Percentiles rank a stretch among this genome's conserved stretches.
Evolutionary conservation across 148 eudicot genomes (phyloP).

Genomic region (Tetragonia tetragonoides): DNA sequence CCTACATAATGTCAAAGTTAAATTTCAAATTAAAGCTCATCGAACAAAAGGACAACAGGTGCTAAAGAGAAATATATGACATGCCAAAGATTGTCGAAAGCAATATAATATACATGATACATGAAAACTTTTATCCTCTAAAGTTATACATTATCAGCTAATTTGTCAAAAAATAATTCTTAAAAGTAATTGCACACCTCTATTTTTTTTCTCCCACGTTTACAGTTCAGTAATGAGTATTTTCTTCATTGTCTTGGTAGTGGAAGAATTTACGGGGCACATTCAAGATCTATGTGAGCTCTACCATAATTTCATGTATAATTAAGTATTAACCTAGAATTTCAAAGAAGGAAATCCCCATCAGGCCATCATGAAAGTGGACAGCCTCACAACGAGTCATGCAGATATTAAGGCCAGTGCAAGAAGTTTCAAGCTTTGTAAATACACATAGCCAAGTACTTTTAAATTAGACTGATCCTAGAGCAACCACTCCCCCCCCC

Average conservation of each 20-base stretch:
- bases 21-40: neutral
- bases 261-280: neutral
- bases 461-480: neutral
- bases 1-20: conserved; percentile 42
- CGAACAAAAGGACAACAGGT: neutral
- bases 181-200: neutral
- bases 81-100: neutral
- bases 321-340: no score
- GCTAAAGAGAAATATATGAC: neutral
- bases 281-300: no score
- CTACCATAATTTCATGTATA: no score
- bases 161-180: conserved; percentile 6
- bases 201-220: neutral
- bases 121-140: neutral
- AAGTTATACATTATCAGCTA: neutral
- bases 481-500: neutral
- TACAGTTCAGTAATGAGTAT: no score
- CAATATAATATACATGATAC: neutral
- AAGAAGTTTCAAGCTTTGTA: neutral
- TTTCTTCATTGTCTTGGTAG: neutral
- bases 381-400: no score
- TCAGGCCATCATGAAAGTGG: no score
- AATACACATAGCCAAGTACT: neutral
- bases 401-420: neutral
- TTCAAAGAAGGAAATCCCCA: no score